These are phyloP conservation scores for Gardenia jasminoides DNA, from an alignment of 257 asterid species.

Conservation along the genomic window DNA sequence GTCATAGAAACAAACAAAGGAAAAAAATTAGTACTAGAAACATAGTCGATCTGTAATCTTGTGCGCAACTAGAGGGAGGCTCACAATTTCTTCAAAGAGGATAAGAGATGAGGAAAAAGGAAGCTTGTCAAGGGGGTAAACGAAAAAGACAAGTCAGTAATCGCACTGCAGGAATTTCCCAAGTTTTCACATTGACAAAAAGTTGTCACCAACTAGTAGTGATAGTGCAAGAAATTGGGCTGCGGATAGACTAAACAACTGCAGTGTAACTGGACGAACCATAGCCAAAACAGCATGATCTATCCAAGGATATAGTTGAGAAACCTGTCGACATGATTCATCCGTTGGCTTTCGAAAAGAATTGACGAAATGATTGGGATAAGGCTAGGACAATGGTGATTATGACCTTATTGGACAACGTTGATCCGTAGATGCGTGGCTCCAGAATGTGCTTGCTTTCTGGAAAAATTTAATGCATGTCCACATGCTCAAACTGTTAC, in stretches of 20 bases:
- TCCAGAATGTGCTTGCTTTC: not conserved
- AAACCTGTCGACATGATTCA: slow-evolving; percentile 5
- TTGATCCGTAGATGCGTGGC: not conserved
- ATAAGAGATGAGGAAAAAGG: not conserved
- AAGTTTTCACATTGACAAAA: not conserved
- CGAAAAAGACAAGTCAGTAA: not conserved
- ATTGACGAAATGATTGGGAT: slow-evolving; percentile 10
- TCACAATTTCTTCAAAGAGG: not conserved
- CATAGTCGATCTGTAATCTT: not conserved
- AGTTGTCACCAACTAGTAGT: not conserved
- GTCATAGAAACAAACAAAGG: too few species aligned
- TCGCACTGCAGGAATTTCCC: not conserved
- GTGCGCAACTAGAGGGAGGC: not conserved
- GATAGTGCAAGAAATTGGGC: not conserved
- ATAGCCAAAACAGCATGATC: slow-evolving; percentile 11
- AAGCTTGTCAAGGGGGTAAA: not conserved
- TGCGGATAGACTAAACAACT: not conserved
- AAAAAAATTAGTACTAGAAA: too few species aligned
- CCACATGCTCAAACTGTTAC: not conserved
- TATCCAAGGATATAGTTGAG: slow-evolving; percentile 7
- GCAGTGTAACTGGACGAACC: not conserved
- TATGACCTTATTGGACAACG: slow-evolving; percentile 19
- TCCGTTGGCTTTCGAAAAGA: not conserved
- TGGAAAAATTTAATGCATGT: not conserved
- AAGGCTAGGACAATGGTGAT: slow-evolving; percentile 10